Evolutionary conservation across 2,329 filamentous ascomycete genomes (phyloP).

Genomic region (Dothistroma septosporum): DNA sequence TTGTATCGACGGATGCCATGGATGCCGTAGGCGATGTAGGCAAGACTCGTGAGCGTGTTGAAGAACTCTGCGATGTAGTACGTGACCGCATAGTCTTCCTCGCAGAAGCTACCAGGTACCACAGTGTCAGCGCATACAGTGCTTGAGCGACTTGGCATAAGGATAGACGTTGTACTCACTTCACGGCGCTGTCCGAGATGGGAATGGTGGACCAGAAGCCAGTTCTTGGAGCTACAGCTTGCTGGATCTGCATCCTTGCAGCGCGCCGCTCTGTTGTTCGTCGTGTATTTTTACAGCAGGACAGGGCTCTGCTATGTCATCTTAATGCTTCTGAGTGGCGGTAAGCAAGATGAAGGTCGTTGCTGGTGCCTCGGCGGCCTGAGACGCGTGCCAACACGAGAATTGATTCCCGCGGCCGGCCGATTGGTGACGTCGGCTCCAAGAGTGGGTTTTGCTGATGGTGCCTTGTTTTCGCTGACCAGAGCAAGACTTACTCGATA

Average conservation of each 20-base stretch:
- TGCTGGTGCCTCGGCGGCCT: not conserved
- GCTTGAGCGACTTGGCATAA: not conserved
- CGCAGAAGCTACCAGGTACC: constrained; percentile 21
- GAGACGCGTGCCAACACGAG: not conserved
- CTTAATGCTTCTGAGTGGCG: not conserved
- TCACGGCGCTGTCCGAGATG: not conserved
- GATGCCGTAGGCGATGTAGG: constrained; percentile 27
- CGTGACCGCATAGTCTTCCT: constrained; percentile 28
- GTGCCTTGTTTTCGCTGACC: not conserved
- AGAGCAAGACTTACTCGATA: not conserved
- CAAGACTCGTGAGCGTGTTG: constrained; percentile 28
- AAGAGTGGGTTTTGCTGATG: not conserved
- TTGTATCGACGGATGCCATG: constrained; percentile 27
- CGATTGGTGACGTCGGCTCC: not conserved
- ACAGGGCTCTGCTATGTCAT: not conserved
- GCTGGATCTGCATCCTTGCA: constrained; percentile 4
- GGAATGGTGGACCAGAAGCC: not conserved
- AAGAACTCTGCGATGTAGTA: constrained; percentile 27
- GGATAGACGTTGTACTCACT: constrained; percentile 35
- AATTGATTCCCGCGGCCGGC: not conserved
- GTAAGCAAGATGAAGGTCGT: not conserved
- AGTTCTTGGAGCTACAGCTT: not conserved
- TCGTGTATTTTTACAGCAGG: not conserved
- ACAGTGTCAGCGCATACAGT: constrained; percentile 41
- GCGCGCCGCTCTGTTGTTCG: not conserved